These are phyloP conservation scores for Didymella lethalis DNA, from an alignment of 2,329 filamentous ascomycete species.

Conservation along the genomic window DNA sequence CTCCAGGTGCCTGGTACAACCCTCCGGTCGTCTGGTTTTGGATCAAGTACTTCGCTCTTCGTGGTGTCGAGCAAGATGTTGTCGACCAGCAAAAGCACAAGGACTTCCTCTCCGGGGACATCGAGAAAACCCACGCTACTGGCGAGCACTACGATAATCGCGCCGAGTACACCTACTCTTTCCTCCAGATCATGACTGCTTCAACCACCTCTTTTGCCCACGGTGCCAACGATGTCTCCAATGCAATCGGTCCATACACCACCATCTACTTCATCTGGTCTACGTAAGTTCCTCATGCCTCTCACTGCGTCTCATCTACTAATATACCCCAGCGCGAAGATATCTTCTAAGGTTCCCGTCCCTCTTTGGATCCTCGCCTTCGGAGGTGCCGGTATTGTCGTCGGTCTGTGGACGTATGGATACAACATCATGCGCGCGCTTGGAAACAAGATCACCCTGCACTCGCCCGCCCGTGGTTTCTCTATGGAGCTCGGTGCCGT, in stretches of 20 bases:
- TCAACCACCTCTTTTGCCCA: background rate
- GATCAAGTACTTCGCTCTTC: conserved; percentile 57
- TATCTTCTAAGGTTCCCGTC: conserved; percentile 43
- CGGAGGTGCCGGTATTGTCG: conserved; percentile 60
- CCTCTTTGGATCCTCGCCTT: conserved; percentile 66
- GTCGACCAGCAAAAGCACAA: conserved; percentile 53
- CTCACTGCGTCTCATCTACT: background rate
- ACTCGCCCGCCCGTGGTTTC: conserved; percentile 65
- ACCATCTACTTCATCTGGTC: background rate
- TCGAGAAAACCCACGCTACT: background rate
- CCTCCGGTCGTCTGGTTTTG: conserved; percentile 56
- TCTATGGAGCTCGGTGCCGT: conserved; percentile 57
- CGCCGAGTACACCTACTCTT: background rate
- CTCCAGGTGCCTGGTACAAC: conserved; percentile 53
- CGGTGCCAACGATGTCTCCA: background rate
- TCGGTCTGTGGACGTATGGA: conserved; percentile 69
- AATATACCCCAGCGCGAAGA: background rate
- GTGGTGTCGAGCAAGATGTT: conserved; percentile 61
- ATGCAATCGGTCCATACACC: background rate
- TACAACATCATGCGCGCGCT: conserved; percentile 71
- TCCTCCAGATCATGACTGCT: background rate
- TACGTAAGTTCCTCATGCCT: background rate
- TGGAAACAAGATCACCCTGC: conserved; percentile 69
- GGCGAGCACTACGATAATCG: background rate
- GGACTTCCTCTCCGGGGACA: conserved; percentile 58